Conservation (phyloP, 2,329 filamentous ascomycete genomes). For the Lasiodiplodia sp. region DNA sequence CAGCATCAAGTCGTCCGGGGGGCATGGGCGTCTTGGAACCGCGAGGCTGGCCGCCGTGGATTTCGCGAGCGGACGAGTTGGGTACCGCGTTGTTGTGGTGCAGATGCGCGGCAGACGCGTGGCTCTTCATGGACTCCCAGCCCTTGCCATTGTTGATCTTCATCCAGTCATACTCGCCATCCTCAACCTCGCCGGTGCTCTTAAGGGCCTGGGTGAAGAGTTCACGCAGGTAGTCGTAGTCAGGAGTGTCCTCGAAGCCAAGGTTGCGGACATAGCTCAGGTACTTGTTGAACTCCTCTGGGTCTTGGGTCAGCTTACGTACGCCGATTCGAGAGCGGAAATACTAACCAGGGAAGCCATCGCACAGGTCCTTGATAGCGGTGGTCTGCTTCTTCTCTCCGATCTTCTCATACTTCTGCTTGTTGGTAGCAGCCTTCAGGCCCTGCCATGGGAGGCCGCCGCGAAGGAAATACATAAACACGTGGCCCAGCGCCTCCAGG, state of each 20-base stretch:
- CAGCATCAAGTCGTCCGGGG: constrained; percentile 53
- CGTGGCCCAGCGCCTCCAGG: constrained; percentile 80
- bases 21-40: constrained; percentile 60
- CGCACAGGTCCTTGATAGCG: constrained; percentile 93
- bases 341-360: constrained; percentile 78
- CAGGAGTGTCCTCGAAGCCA: constrained; percentile 96
- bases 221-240: constrained; percentile 97
- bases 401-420: constrained; percentile 99
- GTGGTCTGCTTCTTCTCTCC: constrained; percentile 99
- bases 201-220: constrained; percentile 96
- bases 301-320: constrained; percentile 39
- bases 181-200: constrained; percentile 91
- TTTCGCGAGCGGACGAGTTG: constrained; percentile 83
- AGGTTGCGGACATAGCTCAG: constrained; percentile 96
- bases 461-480: constrained; percentile 74
- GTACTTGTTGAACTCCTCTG: constrained; percentile 97
- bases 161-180: constrained; percentile 99
- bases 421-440: constrained; percentile 73
- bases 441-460: constrained; percentile 74
- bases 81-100: constrained; percentile 81
- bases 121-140: constrained; percentile 81
- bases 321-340: not conserved
- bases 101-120: constrained; percentile 74
- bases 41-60: constrained; percentile 76
- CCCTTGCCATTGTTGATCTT: constrained; percentile 93